These are phyloP conservation scores for Fusarium vanettenii DNA, from an alignment of 2,329 filamentous ascomycete species.

Conservation along the genomic window DNA sequence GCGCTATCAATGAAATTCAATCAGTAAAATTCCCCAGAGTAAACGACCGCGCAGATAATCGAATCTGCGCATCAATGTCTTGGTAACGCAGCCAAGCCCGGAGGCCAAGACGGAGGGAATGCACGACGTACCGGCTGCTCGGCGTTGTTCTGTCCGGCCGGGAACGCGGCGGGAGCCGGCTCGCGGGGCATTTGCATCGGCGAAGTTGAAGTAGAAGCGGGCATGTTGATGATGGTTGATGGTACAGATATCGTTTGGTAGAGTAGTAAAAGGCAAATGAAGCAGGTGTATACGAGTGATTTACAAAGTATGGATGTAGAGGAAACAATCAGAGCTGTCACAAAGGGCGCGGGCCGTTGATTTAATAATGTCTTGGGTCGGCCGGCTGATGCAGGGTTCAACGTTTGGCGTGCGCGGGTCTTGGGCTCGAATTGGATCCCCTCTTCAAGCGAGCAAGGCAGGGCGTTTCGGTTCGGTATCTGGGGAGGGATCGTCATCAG, in stretches of 20 bases:
- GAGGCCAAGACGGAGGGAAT: conserved; percentile 10
- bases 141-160: conserved; percentile 42
- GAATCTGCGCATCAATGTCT: neutral
- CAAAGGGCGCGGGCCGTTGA: conserved; percentile 31
- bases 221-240: conserved; percentile 23
- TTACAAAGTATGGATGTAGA: conserved; percentile 5
- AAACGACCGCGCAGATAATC: neutral
- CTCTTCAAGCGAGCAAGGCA: conserved; percentile 11
- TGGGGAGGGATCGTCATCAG: conserved; percentile 3
- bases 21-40: neutral
- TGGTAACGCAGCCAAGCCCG: neutral
- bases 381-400: conserved; percentile 23
- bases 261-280: neutral
- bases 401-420: conserved; percentile 21
- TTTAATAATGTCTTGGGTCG: conserved; percentile 22
- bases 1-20: conserved; percentile 35
- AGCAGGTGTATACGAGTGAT: neutral
- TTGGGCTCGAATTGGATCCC: conserved; percentile 4
- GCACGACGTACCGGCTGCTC: conserved; percentile 51
- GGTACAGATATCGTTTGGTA: neutral
- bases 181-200: conserved; percentile 48
- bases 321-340: conserved; percentile 13
- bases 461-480: neutral
- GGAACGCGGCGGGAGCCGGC: conserved; percentile 46
- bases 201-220: conserved; percentile 19